A percentile compares a stretch with the other conserved stretches of the same genome.
These are phyloP conservation scores for Zygosaccharomyces bisporus DNA, from an alignment of 805 yeast species.

Conservation along the genomic window DNA sequence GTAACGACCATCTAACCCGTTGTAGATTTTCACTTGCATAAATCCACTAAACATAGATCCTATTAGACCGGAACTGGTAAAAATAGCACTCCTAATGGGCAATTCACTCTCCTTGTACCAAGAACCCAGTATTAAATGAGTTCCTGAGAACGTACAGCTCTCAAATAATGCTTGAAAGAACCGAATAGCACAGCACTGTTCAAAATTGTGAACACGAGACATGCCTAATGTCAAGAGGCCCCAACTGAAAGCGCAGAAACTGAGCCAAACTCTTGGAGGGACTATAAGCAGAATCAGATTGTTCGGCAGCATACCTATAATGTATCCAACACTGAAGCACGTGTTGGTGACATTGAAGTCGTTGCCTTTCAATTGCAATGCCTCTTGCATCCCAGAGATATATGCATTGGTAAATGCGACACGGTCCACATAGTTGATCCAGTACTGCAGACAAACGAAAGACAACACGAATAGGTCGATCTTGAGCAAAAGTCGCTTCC, in stretches of 20 bases:
- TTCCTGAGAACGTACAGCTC: slow-evolving; percentile 52
- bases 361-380: slow-evolving; percentile 44
- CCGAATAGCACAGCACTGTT: slow-evolving; percentile 52
- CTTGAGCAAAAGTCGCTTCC: slow-evolving; percentile 25
- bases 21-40: slow-evolving; percentile 54
- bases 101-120: slow-evolving; percentile 51
- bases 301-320: slow-evolving; percentile 59
- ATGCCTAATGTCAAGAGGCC: slow-evolving; percentile 51
- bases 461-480: slow-evolving; percentile 35
- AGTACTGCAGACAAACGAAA: slow-evolving; percentile 36
- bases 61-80: slow-evolving; percentile 51
- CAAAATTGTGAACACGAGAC: slow-evolving; percentile 44
- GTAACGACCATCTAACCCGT: slow-evolving; percentile 42
- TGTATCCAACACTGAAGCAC: slow-evolving; percentile 57
- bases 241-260: slow-evolving; percentile 54
- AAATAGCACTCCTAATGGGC: slow-evolving; percentile 50
- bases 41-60: slow-evolving; percentile 54
- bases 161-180: slow-evolving; percentile 62
- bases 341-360: slow-evolving; percentile 52
- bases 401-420: slow-evolving; percentile 56
- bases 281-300: slow-evolving; percentile 49
- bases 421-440: slow-evolving; percentile 56
- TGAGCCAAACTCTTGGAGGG: slow-evolving; percentile 55
- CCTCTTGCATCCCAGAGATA: slow-evolving; percentile 66
- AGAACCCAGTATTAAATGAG: slow-evolving; percentile 51